Evolutionary conservation across 257 asterid genomes (phyloP).

Genomic region (Voacanga thouarsii): DNA sequence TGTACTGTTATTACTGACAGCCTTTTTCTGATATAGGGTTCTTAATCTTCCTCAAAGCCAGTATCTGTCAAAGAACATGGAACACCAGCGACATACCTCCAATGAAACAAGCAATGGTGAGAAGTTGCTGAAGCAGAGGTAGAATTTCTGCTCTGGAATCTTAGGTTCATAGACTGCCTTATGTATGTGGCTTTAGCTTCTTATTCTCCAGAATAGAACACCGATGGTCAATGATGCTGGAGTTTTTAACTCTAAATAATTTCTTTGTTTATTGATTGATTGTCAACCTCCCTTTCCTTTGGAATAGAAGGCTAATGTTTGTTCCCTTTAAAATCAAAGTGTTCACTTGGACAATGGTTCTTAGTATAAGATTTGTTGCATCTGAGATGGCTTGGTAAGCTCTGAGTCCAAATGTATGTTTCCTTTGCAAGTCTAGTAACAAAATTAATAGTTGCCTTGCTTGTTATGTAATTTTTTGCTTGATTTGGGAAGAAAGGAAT

Average conservation of each 20-base stretch:
- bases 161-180: background rate
- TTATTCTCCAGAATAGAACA: background rate
- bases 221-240: background rate
- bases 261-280: background rate
- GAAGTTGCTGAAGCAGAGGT: conserved; percentile 52
- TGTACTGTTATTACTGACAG: background rate
- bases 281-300: background rate
- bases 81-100: conserved; percentile 37
- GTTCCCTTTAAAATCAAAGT: background rate
- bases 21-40: conserved; percentile 44
- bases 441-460: background rate
- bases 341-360: background rate
- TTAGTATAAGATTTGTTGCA: background rate
- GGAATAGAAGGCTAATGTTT: background rate
- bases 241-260: background rate
- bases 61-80: conserved; percentile 38
- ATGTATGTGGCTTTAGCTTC: background rate
- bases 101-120: conserved; percentile 38
- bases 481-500: background rate
- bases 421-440: background rate
- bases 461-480: background rate
- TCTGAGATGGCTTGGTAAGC: background rate
- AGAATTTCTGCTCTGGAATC: conserved; percentile 20
- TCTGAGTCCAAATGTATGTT: background rate
- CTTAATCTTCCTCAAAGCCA: conserved; percentile 76